Percentiles rank a stretch among this genome's conserved stretches.
These are phyloP conservation scores for Aspergillus latus DNA, from an alignment of 2,329 filamentous ascomycete genomes.

Conservation along the genomic window DNA sequence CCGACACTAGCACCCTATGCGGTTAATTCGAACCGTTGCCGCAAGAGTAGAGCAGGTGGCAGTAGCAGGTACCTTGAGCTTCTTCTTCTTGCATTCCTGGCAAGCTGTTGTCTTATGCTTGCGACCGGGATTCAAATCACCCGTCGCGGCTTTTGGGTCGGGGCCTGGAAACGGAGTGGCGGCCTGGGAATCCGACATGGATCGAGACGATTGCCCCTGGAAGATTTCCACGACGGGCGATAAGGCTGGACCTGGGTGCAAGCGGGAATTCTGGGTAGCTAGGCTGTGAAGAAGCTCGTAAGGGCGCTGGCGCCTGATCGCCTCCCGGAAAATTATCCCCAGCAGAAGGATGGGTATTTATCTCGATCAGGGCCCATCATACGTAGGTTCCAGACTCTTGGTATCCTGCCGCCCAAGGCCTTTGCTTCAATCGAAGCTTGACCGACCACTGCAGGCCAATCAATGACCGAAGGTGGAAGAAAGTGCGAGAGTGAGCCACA, in stretches of 20 bases:
- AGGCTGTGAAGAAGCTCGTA: not conserved
- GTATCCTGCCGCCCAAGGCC: not conserved
- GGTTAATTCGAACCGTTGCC: not conserved
- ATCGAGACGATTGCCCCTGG: too few relatives aligned
- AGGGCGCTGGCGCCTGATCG: not conserved
- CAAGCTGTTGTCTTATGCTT: constrained; percentile 29
- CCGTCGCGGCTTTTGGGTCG: constrained; percentile 7
- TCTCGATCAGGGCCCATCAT: not conserved
- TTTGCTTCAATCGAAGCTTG: not conserved
- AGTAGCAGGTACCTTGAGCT: constrained; percentile 22
- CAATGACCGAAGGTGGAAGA: too few relatives aligned
- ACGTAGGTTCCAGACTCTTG: not conserved
- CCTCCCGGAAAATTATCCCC: constrained; percentile 5
- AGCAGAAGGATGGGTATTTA: not conserved
- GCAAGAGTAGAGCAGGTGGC: not conserved
- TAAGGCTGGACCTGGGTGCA: not conserved
- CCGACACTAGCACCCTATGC: constrained; percentile 23
- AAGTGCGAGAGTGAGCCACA: too few relatives aligned
- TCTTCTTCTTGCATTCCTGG: constrained; percentile 25
- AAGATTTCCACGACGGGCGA: too few relatives aligned
- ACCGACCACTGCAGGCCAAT: not conserved
- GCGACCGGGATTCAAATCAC: constrained; percentile 17
- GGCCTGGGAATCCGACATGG: constrained; percentile 23
- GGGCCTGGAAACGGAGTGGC: constrained; percentile 15
- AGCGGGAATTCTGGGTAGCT: not conserved